Conservation (phyloP, 2,329 filamentous ascomycete genomes). For the Phaeosphaeriaceae sp. region DNA sequence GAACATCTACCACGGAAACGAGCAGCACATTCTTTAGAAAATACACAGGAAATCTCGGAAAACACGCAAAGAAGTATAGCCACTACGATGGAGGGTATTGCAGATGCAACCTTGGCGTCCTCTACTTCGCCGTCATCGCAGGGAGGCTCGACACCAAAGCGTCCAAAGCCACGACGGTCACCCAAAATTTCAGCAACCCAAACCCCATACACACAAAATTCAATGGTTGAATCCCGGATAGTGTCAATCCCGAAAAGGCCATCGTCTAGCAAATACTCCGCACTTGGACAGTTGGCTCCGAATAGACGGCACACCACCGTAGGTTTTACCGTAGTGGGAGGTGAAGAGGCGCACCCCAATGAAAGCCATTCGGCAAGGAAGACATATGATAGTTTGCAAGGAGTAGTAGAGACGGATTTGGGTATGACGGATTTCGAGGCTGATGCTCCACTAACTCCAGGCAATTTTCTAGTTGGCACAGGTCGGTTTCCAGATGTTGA, state of each 20-base stretch:
- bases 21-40: slow-evolving; percentile 15
- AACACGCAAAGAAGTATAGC: slow-evolving; percentile 10
- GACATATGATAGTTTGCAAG: slow-evolving; percentile 27
- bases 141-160: slow-evolving; percentile 50
- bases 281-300: slow-evolving; percentile 42
- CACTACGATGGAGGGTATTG: slow-evolving; percentile 22
- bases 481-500: slow-evolving; percentile 28
- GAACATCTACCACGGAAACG: slow-evolving; percentile 36
- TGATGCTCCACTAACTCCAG: slow-evolving; percentile 46
- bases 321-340: slow-evolving; percentile 27
- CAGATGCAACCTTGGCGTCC: slow-evolving; percentile 33
- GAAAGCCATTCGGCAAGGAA: slow-evolving; percentile 11
- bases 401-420: slow-evolving; percentile 37
- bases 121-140: slow-evolving; percentile 21
- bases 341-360: slow-evolving; percentile 13
- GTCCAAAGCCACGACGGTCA: slow-evolving; percentile 43
- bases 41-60: neutral
- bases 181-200: slow-evolving; percentile 40
- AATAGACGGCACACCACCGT: slow-evolving; percentile 41
- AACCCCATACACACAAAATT: slow-evolving; percentile 33
- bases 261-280: slow-evolving; percentile 33
- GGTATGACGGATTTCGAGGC: slow-evolving; percentile 49
- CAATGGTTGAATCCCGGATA: slow-evolving; percentile 9
- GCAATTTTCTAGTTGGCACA: slow-evolving; percentile 28
- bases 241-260: slow-evolving; percentile 18